A percentile compares a stretch with the other conserved stretches of the same genome.
Conservation (phyloP, 345 rosid species). For the Laguncularia racemosa region DNA sequence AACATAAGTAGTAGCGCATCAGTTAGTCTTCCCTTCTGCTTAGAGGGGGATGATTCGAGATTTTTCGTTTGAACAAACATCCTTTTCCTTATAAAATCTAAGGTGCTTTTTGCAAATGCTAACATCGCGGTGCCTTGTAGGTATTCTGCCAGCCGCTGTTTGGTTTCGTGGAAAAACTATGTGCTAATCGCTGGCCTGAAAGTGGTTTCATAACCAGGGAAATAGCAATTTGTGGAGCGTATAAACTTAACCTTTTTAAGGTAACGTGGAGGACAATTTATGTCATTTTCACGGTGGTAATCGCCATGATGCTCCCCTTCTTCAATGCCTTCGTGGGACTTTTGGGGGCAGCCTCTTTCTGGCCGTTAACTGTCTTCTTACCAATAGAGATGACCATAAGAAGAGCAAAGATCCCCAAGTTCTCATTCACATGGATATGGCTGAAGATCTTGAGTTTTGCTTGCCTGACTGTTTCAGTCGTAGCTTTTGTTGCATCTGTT, state of each 20-base stretch:
- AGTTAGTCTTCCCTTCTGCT: no score
- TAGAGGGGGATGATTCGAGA: no score
- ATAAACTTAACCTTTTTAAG: constrained; percentile 47
- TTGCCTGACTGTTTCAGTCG: constrained; percentile 50
- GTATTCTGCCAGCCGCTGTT: constrained; percentile 72
- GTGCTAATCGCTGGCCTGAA: constrained; percentile 48
- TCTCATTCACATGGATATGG: constrained; percentile 58
- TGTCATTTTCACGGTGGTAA: constrained; percentile 47
- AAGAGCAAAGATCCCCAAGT: constrained; percentile 35
- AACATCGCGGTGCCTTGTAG: constrained; percentile 17
- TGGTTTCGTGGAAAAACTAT: constrained; percentile 44
- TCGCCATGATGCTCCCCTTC: constrained; percentile 88
- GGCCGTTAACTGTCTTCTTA: constrained; percentile 85
- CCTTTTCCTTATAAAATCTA: no score
- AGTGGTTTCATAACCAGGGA: constrained; percentile 52
- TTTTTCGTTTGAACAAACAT: no score
- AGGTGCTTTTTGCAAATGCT: not conserved
- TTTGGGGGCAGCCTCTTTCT: constrained; percentile 67
- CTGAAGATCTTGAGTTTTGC: constrained; percentile 43
- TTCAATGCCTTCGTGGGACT: constrained; percentile 81
- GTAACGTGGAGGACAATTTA: constrained; percentile 68
- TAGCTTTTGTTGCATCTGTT: constrained; percentile 74
- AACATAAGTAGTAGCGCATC: no score
- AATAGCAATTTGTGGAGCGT: constrained; percentile 28
- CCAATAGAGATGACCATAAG: constrained; percentile 84